phyloP scores from a whole-genome alignment of 2,329 filamentous ascomycete species.

The Neophaeococcomyces aloes region DNA sequence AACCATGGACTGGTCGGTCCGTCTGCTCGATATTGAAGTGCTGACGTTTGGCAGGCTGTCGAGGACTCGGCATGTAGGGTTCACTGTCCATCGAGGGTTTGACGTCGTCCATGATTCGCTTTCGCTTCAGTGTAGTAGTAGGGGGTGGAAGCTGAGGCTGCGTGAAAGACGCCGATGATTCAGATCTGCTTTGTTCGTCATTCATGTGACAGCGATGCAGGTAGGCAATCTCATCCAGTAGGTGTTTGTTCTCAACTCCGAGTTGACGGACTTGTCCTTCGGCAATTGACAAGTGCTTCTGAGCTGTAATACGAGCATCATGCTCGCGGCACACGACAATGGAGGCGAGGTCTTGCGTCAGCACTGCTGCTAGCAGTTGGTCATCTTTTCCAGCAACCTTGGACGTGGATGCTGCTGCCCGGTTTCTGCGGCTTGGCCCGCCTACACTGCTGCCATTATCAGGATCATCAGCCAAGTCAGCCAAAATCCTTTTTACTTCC shows the following conservation, averaged over 20 bases:
- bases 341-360: constrained; percentile 11
- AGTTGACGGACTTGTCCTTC: not conserved
- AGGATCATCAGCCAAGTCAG: constrained; percentile 7
- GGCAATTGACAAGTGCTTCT: not conserved
- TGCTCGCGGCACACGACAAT: constrained; percentile 13
- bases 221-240: not conserved
- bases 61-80: no score
- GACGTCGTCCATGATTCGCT: not conserved
- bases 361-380: constrained; percentile 15
- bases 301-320: constrained; percentile 10
- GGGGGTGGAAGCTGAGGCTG: constrained; percentile 1
- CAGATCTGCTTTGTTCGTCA: not conserved
- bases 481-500: not conserved
- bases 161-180: not conserved
- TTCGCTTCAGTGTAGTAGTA: not conserved
- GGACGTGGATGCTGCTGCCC: constrained; percentile 5
- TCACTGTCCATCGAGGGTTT: not conserved
- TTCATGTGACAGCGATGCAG: not conserved
- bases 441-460: constrained; percentile 8
- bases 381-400: constrained; percentile 18
- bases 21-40: not conserved
- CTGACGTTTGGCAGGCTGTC: not conserved
- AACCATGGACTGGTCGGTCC: not conserved
- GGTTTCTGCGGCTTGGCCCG: constrained; percentile 4
- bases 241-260: not conserved